Evolutionary conservation across 2,329 filamentous ascomycete genomes (phyloP).

Genomic region (Hymenoscyphus infarciens): DNA sequence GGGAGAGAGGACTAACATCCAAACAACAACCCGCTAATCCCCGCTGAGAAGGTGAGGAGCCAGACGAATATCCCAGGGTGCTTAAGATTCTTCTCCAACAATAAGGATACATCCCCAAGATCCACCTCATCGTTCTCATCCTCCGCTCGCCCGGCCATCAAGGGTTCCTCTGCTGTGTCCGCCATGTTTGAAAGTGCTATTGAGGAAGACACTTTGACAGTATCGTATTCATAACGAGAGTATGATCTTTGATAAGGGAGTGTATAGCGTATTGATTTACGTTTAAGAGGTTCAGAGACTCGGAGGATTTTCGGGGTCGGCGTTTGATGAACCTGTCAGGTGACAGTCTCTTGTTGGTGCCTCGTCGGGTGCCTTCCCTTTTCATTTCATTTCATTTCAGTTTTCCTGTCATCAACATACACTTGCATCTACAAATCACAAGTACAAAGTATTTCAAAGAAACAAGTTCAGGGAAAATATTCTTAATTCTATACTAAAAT

Average conservation of each 20-base stretch:
- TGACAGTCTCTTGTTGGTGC: not conserved
- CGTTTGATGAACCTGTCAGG: too few species aligned
- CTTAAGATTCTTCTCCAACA: constrained; percentile 31
- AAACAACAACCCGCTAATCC: constrained; percentile 65
- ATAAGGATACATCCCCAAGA: constrained; percentile 25
- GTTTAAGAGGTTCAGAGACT: too few species aligned
- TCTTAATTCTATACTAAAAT: constrained; percentile 8
- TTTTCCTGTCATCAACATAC: not conserved
- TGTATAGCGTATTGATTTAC: too few species aligned
- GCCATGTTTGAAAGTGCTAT: constrained; percentile 29
- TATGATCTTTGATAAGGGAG: too few species aligned
- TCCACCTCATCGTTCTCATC: constrained; percentile 21
- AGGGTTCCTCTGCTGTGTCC: constrained; percentile 30
- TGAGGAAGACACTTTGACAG: constrained; percentile 9
- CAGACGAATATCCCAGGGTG: constrained; percentile 50
- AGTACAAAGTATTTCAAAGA: too few species aligned
- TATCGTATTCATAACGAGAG: not conserved
- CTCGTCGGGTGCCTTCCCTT: too few species aligned
- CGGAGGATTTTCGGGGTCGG: too few species aligned
- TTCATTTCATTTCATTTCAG: too few species aligned
- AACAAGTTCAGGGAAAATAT: not conserved
- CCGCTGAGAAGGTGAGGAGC: constrained; percentile 60
- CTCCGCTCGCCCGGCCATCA: constrained; percentile 26
- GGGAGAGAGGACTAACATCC: constrained; percentile 50
- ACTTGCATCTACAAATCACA: too few species aligned